Base-by-base conservation (phyloP, 148 eudicot species). In the Hydrangea macrophylla region DNA sequence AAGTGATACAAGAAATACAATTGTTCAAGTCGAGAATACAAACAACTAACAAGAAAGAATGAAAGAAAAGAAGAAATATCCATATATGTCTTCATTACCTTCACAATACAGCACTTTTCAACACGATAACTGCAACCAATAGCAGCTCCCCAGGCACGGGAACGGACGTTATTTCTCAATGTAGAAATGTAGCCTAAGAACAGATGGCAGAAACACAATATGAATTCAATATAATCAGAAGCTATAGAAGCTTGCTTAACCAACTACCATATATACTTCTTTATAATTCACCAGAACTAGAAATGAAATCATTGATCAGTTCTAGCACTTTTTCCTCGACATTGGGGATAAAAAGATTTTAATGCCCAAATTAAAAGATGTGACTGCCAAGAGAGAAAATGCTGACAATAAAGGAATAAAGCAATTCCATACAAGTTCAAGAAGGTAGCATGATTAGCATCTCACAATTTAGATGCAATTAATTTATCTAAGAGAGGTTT, bases 131-230 rank as follows among this genome's bases (percentile, higher is more conserved):
- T 94, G 74, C 99, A 94, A 65, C 91, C 99, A 70, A 94, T 84
- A 28, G 89, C 90, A 73, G 99, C 92, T 58, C 99, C 96, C 99
- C 99, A 94, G 18, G 99, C 92, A 84, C 99, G 99, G 39, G 99
- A 94, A 22, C 97, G 86, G 24, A 94, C 97, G 73, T 91, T 94
- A 75, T 94, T 94, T 70, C 99, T 76, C 80, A 94, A 73, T 50
- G 97, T 81, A 69, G 99, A 94, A 65, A 84, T 82, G 64, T 90
- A 94, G 67, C 95, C 99, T 94, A 58, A n/a, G 65, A 75, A 44
- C 51, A 45, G 63, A 31, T 53, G 11, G 18, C 72, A 74, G 64
- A 30, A 67, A 50, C 50, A 31, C 24, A 35, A 0, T n/a, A 55
- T 25, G 9, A 54, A 35, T 15, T 7, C 12, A 36, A 22, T 8